phyloP scores from a whole-genome alignment of 179 eudicot species.

The Beta corolliflora region DNA sequence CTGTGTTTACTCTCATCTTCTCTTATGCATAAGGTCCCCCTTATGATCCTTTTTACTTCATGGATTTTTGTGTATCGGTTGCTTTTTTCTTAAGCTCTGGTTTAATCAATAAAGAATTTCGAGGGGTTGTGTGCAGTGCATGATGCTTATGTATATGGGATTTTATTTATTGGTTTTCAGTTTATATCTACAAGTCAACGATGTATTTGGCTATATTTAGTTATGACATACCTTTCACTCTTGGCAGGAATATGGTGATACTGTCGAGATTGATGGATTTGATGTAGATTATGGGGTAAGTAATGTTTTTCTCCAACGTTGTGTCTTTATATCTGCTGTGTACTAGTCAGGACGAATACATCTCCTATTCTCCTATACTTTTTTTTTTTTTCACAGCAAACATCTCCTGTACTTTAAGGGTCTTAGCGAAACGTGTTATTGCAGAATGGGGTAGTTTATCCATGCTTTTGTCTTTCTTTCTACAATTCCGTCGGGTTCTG shows the following conservation, averaged over 20 bases:
- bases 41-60: neutral
- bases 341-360: neutral
- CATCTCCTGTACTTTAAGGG: neutral
- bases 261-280: constrained; percentile 74
- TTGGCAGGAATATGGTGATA: constrained; percentile 83
- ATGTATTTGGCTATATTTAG: neutral
- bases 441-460: constrained; percentile 66
- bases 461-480: neutral
- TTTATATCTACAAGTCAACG: neutral
- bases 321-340: neutral
- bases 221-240: constrained; percentile 16
- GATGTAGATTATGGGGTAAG: constrained; percentile 97
- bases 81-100: neutral
- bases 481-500: neutral
- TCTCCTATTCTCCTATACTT: no score
- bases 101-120: neutral
- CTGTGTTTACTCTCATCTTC: neutral
- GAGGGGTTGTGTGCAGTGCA: neutral
- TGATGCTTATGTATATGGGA: neutral
- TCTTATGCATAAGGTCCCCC: neutral
- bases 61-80: neutral
- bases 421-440: constrained; percentile 7
- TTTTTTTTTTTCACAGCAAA: no score
- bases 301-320: neutral
- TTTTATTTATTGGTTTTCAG: neutral